Base-by-base conservation (phyloP, 345 rosid genomes). In the Hypericum perforatum region DNA sequence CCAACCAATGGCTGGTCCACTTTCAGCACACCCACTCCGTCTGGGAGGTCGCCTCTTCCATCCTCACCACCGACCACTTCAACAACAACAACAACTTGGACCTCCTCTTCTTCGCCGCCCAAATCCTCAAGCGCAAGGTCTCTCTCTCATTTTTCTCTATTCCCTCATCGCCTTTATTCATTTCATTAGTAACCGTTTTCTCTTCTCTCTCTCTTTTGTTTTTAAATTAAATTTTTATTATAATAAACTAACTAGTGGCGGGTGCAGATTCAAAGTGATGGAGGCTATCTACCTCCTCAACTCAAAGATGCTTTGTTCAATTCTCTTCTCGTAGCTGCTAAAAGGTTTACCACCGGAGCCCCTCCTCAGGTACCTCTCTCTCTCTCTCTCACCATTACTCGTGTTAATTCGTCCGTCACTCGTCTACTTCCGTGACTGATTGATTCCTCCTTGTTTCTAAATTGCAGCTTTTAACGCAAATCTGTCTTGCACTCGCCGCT, bases 51-150 rank as follows among this genome's bases (percentile, higher is more conserved):
- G 92, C 96, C 68, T 79, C 82, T 59, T 79, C 94, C 70, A 79
- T 90, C 16, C 98, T 90, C 68, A 79, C 85, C 75, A 77, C 88
- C 68, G 75, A 75, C 32, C 4, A 16, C 79, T 44, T 16, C 70
- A 49, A 38, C 56, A 10, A 7, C 58, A 36, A 0, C 58, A 36
- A 7, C 74, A 73, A 69, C 42, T 78, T 79, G 59, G 95, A 90
- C 67, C 83, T 86, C 63, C 85, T 84, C 61, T 90, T 90, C 78
- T 84, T 90, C 61, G 85, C 97, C 11, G 95, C 97, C 32, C 95
- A 90, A 79, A 90, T 90, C 78, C 95, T 90, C 65, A 84, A 79
- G 61, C 80, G 97, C 53, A 90, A 90, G 94, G 97, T 90, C n/a
- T 11, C 2, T 5, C 7, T 41, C n/a, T 46, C 16, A 6, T 10